Evolutionary conservation across 1,284 basidiomycete genomes (phyloP).

Genomic region (Caloboletus firmus): DNA sequence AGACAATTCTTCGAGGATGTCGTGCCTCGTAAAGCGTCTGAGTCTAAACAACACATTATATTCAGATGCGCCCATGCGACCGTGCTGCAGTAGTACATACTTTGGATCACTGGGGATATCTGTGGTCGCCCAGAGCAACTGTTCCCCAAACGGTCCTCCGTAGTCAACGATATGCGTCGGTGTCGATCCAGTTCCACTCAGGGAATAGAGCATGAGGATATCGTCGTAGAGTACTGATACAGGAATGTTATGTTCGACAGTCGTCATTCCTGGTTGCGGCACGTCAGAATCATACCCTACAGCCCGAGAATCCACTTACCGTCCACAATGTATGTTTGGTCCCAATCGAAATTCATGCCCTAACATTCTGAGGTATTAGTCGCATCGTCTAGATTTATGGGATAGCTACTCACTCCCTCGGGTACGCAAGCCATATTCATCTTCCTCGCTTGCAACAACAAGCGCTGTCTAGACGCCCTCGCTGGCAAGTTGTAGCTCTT

Average conservation of each 20-base stretch:
- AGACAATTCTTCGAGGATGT: conserved; percentile 57
- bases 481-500: conserved; percentile 74
- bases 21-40: conserved; percentile 61
- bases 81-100: conserved; percentile 37
- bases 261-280: conserved; percentile 62
- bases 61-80: not conserved
- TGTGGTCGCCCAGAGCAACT: conserved; percentile 63
- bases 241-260: conserved; percentile 70
- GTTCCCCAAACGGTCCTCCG: conserved; percentile 65
- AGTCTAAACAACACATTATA: conserved; percentile 40
- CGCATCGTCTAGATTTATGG: not conserved
- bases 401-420: conserved; percentile 48
- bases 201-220: conserved; percentile 55
- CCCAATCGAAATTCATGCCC: conserved; percentile 78
- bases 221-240: conserved; percentile 68
- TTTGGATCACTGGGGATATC: conserved; percentile 67
- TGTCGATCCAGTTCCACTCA: conserved; percentile 69
- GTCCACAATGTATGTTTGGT: conserved; percentile 70
- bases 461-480: conserved; percentile 65
- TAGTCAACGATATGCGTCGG: conserved; percentile 76
- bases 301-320: conserved; percentile 40
- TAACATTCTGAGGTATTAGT: conserved; percentile 18
- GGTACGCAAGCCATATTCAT: conserved; percentile 70
- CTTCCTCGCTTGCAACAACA: conserved; percentile 59
- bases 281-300: conserved; percentile 8